Base-by-base conservation (phyloP, 306 rosid species). In the Prunus campanulata region DNA sequence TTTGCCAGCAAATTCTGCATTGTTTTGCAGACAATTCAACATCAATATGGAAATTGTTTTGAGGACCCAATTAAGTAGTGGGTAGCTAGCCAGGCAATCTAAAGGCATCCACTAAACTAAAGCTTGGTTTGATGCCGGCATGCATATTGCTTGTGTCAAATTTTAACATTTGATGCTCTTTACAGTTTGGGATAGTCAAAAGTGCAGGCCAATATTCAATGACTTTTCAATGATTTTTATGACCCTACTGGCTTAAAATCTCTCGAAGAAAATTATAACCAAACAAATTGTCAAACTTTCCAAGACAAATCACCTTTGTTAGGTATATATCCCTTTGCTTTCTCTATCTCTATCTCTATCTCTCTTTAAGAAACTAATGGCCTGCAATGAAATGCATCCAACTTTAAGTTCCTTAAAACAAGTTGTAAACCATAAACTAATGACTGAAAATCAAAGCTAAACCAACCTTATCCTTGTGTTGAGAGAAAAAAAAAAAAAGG, bases 391-490 rank as follows among this genome's bases (percentile, higher is more conserved):
- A 25, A 65, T 72, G 35, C 66, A 6, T 63, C 47, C 68, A 63
- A 63, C 46, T 8, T 30, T 63, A 49, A n/a, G 29, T 39, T 39
- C 44, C 44, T 39, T 1, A 39, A 39, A 7, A 39, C 44, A 39
- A 56, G 62, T 56, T 66, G 54, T 46, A 69, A 60, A 76, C 27
- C 81, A 82, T 82, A 54, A 81, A 13, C 15, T 48, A 60, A 84
- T 86, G 80, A 59, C 76, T 70, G 19, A 7, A 32, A 65, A 65
- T 69, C 27, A 55, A 78, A 82, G 85, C 47, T 59, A 65, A 85
- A 61, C 56, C 35, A 81, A 44, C 9, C 35, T 39, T 68, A 25
- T 48, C 82, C 70, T 70, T 48, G 71, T 78, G 74, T 80, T 78
- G 70, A 6, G 54, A 15, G 13, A 44, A 74, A 32, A 32, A 0